Base-by-base conservation (phyloP, 2,329 filamentous ascomycete genomes). In the Fusarium pseudocircinatum region DNA sequence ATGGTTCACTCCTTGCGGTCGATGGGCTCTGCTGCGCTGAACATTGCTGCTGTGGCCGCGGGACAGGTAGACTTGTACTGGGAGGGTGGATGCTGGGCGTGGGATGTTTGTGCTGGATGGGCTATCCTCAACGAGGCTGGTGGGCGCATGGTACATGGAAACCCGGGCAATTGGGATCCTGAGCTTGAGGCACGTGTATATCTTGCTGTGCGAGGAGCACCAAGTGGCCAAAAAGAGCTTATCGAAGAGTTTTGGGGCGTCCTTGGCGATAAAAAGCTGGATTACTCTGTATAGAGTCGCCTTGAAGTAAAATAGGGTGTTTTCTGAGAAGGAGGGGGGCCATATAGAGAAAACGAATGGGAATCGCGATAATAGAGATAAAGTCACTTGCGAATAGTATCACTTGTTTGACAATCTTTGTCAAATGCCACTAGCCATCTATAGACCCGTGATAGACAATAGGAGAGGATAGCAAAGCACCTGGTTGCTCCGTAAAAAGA, bases 61-160 rank as follows among this genome's bases (percentile, higher is more conserved):
- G 93, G 93, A 1, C 87, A 90, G 80, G 75, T 94, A 32, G 93
- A 96, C 79, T 77, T 90, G 28, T 96, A 94, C 80, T 96, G 93
- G 93, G 93, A 96, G 83, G 93, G 92, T 42, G 93, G 94, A 1
- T 94, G 92, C 81, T 96, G 93, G 89, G 92, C 93, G 4, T 96
- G 93, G 93, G 93, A 96, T 80, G 93, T 96, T 6, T 94, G 92
- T 78, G 94, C 94, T 10, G 93, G 91, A 0, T 95, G 93, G 93
- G 90, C 91, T 65, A 91, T 96, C 68, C 83, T 96, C 32, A 83
- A 84, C 36, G 93, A 96, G 84, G 92, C 93, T 0, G 94, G 93
- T 0, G 93, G 93, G 0, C 84, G 89, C 58, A 89, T 96, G 85
- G 92, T 88, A 13, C 87, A 92, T 78, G 92, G 90, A 9, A 95